Evolutionary conservation across 2,329 filamentous ascomycete genomes (phyloP).

Genomic region (Talaromyces sp.): DNA sequence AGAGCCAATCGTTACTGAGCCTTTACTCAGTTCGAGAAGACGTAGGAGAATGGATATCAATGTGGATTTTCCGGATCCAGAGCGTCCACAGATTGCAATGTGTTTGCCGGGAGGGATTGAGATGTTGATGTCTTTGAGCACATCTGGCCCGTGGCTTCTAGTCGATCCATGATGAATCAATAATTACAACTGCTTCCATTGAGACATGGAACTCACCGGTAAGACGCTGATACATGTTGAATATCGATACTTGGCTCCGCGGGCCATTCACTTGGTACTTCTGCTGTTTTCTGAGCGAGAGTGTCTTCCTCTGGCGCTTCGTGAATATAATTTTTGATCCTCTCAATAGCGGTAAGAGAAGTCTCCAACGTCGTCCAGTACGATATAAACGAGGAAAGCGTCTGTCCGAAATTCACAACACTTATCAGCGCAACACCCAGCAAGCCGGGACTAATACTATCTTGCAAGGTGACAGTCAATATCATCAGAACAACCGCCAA

Average conservation of each 20-base stretch:
- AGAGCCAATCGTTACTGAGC: conserved; percentile 39
- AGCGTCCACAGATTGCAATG: conserved; percentile 38
- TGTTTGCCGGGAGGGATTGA: conserved; percentile 40
- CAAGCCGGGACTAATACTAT: conserved; percentile 43
- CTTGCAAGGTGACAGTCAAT: conserved; percentile 43
- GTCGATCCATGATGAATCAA: background rate
- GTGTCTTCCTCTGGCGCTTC: conserved; percentile 42
- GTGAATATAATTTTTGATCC: conserved; percentile 49
- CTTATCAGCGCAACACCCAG: conserved; percentile 52
- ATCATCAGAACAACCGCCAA: conserved; percentile 47
- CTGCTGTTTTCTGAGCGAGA: conserved; percentile 31
- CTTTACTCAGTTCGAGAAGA: conserved; percentile 38
- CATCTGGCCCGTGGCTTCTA: background rate
- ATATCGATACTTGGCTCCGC: conserved; percentile 39
- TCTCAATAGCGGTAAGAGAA: conserved; percentile 51
- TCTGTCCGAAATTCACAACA: conserved; percentile 50
- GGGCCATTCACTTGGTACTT: conserved; percentile 40
- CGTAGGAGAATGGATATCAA: conserved; percentile 21
- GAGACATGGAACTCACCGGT: conserved; percentile 28
- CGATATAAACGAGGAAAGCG: conserved; percentile 45
- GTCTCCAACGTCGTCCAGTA: conserved; percentile 57
- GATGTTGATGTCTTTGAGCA: conserved; percentile 45
- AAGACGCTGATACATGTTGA: conserved; percentile 40
- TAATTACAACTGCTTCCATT: background rate
- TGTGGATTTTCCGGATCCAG: conserved; percentile 22